Base-by-base conservation (phyloP, 805 yeast genomes). In the Teunomyces pallodes region DNA sequence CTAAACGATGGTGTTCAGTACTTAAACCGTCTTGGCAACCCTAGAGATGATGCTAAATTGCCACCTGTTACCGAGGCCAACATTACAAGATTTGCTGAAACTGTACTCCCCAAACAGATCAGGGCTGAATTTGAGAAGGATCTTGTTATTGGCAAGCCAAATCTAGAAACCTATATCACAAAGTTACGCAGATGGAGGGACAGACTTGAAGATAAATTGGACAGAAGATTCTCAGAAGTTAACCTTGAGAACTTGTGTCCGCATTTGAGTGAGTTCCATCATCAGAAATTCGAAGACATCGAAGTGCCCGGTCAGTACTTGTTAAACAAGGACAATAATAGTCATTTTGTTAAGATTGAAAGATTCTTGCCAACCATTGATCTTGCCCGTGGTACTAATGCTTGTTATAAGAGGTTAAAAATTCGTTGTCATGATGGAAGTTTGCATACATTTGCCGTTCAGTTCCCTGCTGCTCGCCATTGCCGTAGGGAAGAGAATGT, bases 231-330 rank as follows among this genome's bases (percentile, higher is more conserved):
- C 48, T 80, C 84, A 27, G 81, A 82, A 56, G 87, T 90, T 43
- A 87, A 90, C 56, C 69, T 94, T 53, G 99, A 94, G 67, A 83
- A 90, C 48, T 76, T 94, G 53, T 90, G 97, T 59, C 97, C 98
- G 12, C 98, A 92, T 58, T 75, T 94, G 65, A 86, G 96, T 63
- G 97, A 91, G 63, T 94, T 95, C 81, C 99, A 94, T 68, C 96
- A 94, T 65, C 98, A 94, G 65, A 92, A 90, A 68, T 94, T 94
- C 62, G 99, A 94, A 65, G 99, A 94, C 43, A 89, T 94, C 49
- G 99, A 94, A 65, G 84, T 94, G 49, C 99, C 99, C 0, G 99
- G 99, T 1, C 99, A 94, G 63, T 94, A 94, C 61, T 72, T 91
- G 61, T 74, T 90, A 70, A 87, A 89, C 64, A 87, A 85, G 63